These are phyloP conservation scores for Purshia tridentata DNA, from an alignment of 306 rosid species.

Conservation along the genomic window DNA sequence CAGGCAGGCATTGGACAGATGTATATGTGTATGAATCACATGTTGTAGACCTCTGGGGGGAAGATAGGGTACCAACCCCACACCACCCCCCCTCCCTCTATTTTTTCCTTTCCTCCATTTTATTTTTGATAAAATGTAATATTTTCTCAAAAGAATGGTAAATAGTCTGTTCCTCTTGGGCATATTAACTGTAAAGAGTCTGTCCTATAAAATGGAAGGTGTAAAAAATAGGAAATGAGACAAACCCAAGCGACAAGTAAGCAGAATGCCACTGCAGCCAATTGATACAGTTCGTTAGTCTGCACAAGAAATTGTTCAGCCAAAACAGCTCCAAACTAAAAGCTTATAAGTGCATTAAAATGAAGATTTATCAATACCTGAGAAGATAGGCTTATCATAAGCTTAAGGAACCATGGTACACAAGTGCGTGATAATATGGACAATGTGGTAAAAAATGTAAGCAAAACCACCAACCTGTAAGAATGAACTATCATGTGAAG, in stretches of 20 bases:
- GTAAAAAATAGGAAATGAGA: slow-evolving; percentile 33
- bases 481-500: slow-evolving; percentile 27
- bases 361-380: slow-evolving; percentile 55
- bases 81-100: neutral
- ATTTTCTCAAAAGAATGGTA: neutral
- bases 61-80: neutral
- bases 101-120: neutral
- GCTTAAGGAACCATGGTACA: slow-evolving; percentile 90
- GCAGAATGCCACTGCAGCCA: slow-evolving; percentile 97
- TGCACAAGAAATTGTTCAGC: slow-evolving; percentile 38
- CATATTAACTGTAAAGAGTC: slow-evolving; percentile 12
- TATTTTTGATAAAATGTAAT: neutral
- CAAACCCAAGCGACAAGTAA: slow-evolving; percentile 96
- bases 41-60: neutral
- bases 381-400: slow-evolving; percentile 93
- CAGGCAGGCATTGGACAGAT: slow-evolving; percentile 16
- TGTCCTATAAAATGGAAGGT: slow-evolving; percentile 20
- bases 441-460: slow-evolving; percentile 67
- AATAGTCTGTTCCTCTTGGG: neutral
- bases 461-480: slow-evolving; percentile 71
- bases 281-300: slow-evolving; percentile 96
- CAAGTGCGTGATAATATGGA: slow-evolving; percentile 76
- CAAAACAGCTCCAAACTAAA: slow-evolving; percentile 22
- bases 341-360: slow-evolving; percentile 16
- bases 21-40: slow-evolving; percentile 4